Conservation (phyloP, 768 basidiomycete species). For the Leccinum pellstonianum region DNA sequence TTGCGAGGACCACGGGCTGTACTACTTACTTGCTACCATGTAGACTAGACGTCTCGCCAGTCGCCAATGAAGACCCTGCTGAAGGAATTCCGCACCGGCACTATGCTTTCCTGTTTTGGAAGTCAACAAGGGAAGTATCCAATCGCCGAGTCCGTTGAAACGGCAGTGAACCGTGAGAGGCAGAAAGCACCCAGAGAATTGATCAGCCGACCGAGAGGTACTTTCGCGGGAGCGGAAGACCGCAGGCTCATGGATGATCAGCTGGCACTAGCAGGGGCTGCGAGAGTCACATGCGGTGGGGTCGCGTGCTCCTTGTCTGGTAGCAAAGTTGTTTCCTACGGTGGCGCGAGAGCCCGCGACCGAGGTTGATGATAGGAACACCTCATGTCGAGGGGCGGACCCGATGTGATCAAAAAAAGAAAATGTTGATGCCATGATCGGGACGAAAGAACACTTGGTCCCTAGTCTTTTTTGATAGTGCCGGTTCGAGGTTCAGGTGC, state of each 20-base stretch:
- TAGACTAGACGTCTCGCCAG: too few species aligned
- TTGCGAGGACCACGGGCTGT: too few species aligned
- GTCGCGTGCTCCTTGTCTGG: background rate
- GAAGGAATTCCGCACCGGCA: background rate
- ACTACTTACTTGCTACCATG: too few species aligned
- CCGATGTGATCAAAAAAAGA: background rate
- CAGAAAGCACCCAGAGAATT: background rate
- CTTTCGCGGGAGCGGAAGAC: background rate
- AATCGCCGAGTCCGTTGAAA: background rate
- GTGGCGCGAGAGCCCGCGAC: background rate
- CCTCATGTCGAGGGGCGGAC: background rate
- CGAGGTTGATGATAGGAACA: background rate
- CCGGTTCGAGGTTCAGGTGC: too few species aligned
- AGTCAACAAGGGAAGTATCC: background rate
- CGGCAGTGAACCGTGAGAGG: background rate
- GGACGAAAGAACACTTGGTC: background rate
- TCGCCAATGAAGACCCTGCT: too few species aligned
- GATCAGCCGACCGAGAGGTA: background rate
- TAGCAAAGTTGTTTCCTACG: background rate
- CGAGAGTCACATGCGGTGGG: background rate
- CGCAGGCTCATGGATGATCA: too few species aligned
- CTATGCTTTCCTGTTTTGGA: constrained; percentile 11
- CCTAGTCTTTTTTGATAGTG: too few species aligned
- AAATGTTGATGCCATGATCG: background rate
- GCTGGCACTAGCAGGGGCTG: background rate